Percentiles rank a stretch among this genome's conserved stretches.
These are phyloP conservation scores for Paraconiothyrium sp. DNA, from an alignment of 2,329 filamentous ascomycete species.

Conservation along the genomic window DNA sequence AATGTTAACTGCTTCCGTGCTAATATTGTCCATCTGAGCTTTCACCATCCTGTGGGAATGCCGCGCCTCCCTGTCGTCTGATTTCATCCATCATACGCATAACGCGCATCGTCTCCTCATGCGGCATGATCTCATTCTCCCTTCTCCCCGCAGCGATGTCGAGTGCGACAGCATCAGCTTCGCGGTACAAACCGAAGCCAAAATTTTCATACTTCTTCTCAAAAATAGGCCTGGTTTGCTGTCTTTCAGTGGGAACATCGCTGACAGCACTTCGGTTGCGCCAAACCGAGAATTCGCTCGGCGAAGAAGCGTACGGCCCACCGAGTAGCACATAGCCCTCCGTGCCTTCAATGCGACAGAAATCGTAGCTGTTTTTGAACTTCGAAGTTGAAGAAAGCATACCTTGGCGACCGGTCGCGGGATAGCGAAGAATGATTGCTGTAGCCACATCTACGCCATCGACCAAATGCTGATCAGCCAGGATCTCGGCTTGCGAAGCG, in stretches of 20 bases:
- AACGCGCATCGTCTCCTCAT: conserved; percentile 78
- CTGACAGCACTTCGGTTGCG: conserved; percentile 21
- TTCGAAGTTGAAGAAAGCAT: conserved; percentile 52
- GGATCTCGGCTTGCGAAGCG: conserved; percentile 12
- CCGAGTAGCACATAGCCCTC: conserved; percentile 54
- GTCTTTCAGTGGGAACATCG: conserved; percentile 25
- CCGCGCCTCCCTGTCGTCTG: conserved; percentile 65
- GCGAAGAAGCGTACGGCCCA: conserved; percentile 39
- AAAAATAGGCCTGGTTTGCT: conserved; percentile 44
- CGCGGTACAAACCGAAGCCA: conserved; percentile 85
- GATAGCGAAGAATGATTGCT: conserved; percentile 17
- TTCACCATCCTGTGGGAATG: conserved; percentile 57
- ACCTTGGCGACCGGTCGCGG: conserved; percentile 54
- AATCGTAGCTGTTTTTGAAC: conserved; percentile 49
- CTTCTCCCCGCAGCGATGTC: conserved; percentile 78
- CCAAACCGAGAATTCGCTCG: conserved; percentile 22
- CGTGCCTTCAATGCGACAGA: conserved; percentile 53
- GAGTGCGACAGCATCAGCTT: conserved; percentile 77
- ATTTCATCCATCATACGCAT: conserved; percentile 80
- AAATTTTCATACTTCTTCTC: conserved; percentile 38
- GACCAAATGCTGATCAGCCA: conserved; percentile 14
- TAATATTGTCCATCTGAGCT: neutral
- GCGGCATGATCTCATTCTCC: conserved; percentile 68
- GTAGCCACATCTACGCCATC: conserved; percentile 20
- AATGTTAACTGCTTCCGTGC: neutral